Base-by-base conservation (phyloP, 768 basidiomycete genomes). In the Solioccasus polychromus region DNA sequence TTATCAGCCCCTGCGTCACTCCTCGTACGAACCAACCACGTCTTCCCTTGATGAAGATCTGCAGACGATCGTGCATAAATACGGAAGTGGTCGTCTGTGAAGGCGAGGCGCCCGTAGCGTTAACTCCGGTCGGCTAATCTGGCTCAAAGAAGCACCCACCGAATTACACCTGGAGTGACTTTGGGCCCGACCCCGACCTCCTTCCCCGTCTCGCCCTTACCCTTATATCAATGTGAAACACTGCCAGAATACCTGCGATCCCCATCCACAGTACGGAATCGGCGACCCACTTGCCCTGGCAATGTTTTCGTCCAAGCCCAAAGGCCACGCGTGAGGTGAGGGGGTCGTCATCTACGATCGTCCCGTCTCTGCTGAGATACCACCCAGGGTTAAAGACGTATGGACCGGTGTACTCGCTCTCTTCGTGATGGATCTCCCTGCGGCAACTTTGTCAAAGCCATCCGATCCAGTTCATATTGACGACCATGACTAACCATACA, bases 341-440 rank as follows among this genome's bases (percentile, higher is more conserved):
- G 1, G 62, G 58, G 26, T 63, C 62, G 2, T 29, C 31, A n/a
- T 64, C 59, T 5, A 37, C 34, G 18, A 64, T 5, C 11, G 29
- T 49, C 23, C 64, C 62, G 30, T 66, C 62, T 34, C 51, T 47
- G 9, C 19, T 28, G 20, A 63, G 49, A 30, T 64, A 38, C 11
- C 62, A 56, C 19, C 62, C 64, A 4, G 62, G 64, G n/a, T 39
- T 53, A 15, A 66, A 66, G 4, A 35, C 36, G 22, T 59, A 44
- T 5, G 62, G 64, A 0, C 60, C 54, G 0, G 54, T 29, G 41
- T 66, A 61, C n/a, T 62, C 52, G 45, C 42, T 58, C 15, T 66
- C 62, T 15, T 63, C 61, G 19, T 66, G 61, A 37, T 66, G 53
- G 12, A 63, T 63, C 30, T 58, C 64, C 62, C 62, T 63, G 10